These are phyloP conservation scores for Verticillium tricorpus DNA, from an alignment of 2,329 filamentous ascomycete genomes.

Conservation along the genomic window DNA sequence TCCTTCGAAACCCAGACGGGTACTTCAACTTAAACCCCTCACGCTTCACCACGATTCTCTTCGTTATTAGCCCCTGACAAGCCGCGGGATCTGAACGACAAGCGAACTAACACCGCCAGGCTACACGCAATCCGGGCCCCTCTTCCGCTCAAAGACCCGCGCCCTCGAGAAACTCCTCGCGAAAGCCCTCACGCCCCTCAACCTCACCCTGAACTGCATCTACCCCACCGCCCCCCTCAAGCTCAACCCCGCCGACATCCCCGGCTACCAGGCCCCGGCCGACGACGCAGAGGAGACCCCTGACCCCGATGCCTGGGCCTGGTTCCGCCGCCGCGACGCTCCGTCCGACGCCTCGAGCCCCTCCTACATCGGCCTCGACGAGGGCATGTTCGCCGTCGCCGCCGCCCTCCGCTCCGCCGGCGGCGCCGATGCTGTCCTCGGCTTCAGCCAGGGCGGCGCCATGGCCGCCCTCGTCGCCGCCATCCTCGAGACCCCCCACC, in stretches of 20 bases:
- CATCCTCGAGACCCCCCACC: constrained; percentile 57
- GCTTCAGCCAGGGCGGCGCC: constrained; percentile 78
- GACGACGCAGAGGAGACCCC: constrained; percentile 40
- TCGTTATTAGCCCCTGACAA: neutral
- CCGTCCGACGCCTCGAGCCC: constrained; percentile 36
- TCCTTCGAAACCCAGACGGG: neutral
- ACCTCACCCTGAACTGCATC: constrained; percentile 49
- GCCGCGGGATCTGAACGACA: constrained; percentile 1
- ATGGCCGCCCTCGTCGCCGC: constrained; percentile 68
- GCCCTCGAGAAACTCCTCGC: constrained; percentile 75
- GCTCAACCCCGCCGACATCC: constrained; percentile 62
- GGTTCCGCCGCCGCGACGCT: constrained; percentile 70
- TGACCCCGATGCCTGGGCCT: constrained; percentile 68
- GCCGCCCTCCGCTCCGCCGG: constrained; percentile 57
- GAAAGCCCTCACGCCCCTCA: constrained; percentile 64
- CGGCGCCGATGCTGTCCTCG: constrained; percentile 72
- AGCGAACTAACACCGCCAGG: constrained; percentile 38
- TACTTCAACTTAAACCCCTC: neutral
- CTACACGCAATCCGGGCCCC: constrained; percentile 82
- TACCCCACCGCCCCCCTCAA: constrained; percentile 67
- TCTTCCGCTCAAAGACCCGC: constrained; percentile 86
- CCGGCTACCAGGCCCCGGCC: constrained; percentile 53
- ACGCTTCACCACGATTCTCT: neutral
- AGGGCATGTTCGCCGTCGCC: constrained; percentile 62
- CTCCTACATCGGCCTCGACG: constrained; percentile 65